Evolutionary conservation across 1,284 basidiomycete species (phyloP).

Genomic region (Leccinum angustisporum): DNA sequence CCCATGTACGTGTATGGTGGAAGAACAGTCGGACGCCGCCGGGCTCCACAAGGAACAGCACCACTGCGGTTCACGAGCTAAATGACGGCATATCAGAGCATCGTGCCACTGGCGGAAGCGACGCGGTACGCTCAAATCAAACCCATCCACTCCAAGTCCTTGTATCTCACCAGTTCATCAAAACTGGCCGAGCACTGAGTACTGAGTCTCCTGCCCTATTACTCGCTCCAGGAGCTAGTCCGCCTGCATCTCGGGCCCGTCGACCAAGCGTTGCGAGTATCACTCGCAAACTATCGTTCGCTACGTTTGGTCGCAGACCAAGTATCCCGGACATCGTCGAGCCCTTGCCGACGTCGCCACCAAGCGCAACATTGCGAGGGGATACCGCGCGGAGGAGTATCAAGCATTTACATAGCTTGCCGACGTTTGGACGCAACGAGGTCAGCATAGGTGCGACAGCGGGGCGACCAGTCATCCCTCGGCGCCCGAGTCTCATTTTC

Average conservation of each 20-base stretch:
- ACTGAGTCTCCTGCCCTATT: constrained; percentile 16
- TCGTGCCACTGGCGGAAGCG: constrained; percentile 8
- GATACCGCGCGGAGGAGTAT: constrained; percentile 11
- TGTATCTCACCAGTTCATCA: constrained; percentile 17
- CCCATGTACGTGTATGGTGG: constrained; percentile 34
- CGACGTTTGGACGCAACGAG: constrained; percentile 14
- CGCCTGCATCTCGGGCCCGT: constrained; percentile 13
- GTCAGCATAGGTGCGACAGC: neutral
- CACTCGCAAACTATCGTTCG: constrained; percentile 33
- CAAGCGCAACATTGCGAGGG: constrained; percentile 12
- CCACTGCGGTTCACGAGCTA: constrained; percentile 10
- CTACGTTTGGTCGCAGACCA: constrained; percentile 17
- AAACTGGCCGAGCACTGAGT: constrained; percentile 25
- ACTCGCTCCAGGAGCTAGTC: constrained; percentile 12
- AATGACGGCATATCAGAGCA: constrained; percentile 7
- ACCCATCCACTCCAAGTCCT: constrained; percentile 26
- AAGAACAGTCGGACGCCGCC: constrained; percentile 22
- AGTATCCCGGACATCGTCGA: constrained; percentile 5
- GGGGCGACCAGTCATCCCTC: constrained; percentile 7
- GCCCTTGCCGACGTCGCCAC: constrained; percentile 19
- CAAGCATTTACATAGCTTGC: constrained; percentile 27
- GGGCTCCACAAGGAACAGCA: constrained; percentile 11
- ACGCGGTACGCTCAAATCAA: constrained; percentile 13
- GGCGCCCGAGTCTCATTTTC: constrained; percentile 23
- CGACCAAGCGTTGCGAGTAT: constrained; percentile 30